A percentile compares a stretch with the other conserved stretches of the same genome.
Conservation (phyloP, 148 eudicot genomes). For the Silene conica region DNA sequence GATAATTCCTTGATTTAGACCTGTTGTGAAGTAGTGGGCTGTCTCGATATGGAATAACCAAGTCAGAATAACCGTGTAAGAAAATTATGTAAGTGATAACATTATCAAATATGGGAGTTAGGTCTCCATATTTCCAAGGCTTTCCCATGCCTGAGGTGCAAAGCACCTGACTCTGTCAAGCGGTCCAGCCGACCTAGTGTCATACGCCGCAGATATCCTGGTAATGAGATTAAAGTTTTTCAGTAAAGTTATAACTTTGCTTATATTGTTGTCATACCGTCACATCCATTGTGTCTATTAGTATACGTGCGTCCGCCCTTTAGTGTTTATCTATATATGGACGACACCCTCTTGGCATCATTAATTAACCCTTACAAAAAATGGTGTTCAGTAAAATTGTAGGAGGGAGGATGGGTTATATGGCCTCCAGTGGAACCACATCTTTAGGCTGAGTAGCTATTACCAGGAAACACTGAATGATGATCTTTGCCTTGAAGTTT, state of each 20-base stretch:
- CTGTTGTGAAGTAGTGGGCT: neutral
- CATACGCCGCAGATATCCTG: neutral
- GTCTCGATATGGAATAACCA: neutral
- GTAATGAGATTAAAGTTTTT: too few species aligned
- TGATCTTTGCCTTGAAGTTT: neutral
- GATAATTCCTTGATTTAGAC: too few species aligned
- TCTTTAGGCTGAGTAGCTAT: constrained; percentile 4
- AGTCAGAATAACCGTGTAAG: neutral
- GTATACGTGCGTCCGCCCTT: neutral
- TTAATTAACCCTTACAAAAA: too few species aligned
- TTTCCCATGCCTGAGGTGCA: neutral
- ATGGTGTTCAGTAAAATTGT: neutral
- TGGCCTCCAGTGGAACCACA: neutral
- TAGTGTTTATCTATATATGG: too few species aligned
- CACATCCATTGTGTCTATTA: neutral
- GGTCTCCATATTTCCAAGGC: neutral
- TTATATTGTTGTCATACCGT: too few species aligned
- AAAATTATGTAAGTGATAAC: neutral
- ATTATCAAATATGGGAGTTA: neutral
- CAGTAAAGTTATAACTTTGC: too few species aligned
- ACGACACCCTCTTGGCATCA: neutral
- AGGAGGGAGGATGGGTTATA: too few species aligned
- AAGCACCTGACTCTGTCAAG: neutral
- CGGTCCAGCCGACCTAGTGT: neutral
- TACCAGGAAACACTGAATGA: neutral